phyloP scores from a whole-genome alignment of 169 alveolate species.

The Miamiensis avidus region DNA sequence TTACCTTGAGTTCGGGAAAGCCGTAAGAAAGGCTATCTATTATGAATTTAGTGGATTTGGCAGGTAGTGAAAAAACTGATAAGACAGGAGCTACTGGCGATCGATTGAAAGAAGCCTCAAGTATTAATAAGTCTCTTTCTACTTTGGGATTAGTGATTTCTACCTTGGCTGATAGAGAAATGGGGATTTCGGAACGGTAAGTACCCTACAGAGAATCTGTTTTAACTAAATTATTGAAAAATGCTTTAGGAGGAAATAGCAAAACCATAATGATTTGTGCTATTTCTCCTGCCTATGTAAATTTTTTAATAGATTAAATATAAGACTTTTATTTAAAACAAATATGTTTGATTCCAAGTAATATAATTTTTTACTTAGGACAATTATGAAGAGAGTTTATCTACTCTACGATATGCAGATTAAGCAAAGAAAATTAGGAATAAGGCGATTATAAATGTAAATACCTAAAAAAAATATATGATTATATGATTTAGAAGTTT shows the following conservation, averaged over 20 bases:
- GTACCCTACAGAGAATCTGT: slow-evolving; percentile 92
- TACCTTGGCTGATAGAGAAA: slow-evolving; percentile 89
- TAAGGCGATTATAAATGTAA: slow-evolving; percentile 89
- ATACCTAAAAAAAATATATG: too few relatives aligned
- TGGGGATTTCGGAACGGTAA: slow-evolving; percentile 83
- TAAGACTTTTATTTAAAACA: too few relatives aligned
- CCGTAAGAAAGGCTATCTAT: slow-evolving; percentile 75
- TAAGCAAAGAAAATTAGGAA: slow-evolving; percentile 90
- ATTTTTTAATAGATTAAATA: too few relatives aligned
- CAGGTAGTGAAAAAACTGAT: slow-evolving; percentile 90
- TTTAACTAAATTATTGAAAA: slow-evolving; percentile 88
- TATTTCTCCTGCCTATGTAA: slow-evolving; percentile 92
- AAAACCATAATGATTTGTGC: slow-evolving; percentile 92
- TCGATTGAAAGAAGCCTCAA: slow-evolving; percentile 88
- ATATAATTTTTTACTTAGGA: too few relatives aligned
- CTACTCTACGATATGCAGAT: slow-evolving; percentile 91
- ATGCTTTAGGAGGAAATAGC: slow-evolving; percentile 92
- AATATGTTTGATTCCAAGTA: too few relatives aligned
- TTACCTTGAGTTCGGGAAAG: slow-evolving; percentile 53
- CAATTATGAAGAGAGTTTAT: slow-evolving; percentile 88
- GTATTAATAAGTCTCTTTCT: slow-evolving; percentile 89
- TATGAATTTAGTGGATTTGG: slow-evolving; percentile 90
- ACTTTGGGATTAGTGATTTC: slow-evolving; percentile 86
- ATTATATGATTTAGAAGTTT: too few relatives aligned
- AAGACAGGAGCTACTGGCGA: slow-evolving; percentile 92